A percentile compares a stretch with the other conserved stretches of the same genome.
Evolutionary conservation across 805 yeast genomes (phyloP).

Genomic region (Pichia insulana): DNA sequence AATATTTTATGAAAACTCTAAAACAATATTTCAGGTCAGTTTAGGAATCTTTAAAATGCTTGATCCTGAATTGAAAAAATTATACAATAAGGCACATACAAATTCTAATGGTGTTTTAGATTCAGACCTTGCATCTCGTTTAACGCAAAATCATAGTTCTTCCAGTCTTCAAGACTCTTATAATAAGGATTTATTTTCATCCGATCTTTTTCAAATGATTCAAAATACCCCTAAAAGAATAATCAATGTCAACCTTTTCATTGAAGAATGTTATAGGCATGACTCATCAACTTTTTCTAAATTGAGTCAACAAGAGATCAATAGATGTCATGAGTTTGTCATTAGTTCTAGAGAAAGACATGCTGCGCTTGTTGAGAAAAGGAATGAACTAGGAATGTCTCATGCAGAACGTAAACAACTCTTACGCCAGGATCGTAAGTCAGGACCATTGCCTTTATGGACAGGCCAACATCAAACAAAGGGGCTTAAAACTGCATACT

Average conservation of each 20-base stretch:
- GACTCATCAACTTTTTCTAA: conserved; percentile 33
- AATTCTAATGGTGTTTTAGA: conserved; percentile 4
- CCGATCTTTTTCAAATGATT: conserved; percentile 63
- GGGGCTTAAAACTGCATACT: conserved; percentile 26
- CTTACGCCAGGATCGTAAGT: conserved; percentile 9
- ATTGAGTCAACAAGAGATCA: conserved; percentile 74
- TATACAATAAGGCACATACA: conserved; percentile 10
- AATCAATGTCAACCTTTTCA: conserved; percentile 57
- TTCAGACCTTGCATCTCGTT: conserved; percentile 10
- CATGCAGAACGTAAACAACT: conserved; percentile 25
- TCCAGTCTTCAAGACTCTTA: conserved; percentile 10
- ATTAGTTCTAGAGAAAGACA: conserved; percentile 46
- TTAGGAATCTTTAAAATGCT: conserved; percentile 70
- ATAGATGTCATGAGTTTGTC: conserved; percentile 71
- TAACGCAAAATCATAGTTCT: conserved; percentile 1
- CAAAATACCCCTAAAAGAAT: conserved; percentile 73
- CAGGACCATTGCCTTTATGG: conserved; percentile 1
- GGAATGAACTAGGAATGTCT: conserved; percentile 24
- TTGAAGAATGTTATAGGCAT: conserved; percentile 63
- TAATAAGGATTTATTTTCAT: conserved; percentile 22
- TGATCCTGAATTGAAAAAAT: conserved; percentile 47
- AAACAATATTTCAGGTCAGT: conserved; percentile 74
- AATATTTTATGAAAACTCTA: conserved; percentile 84
- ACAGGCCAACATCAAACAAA: not conserved
- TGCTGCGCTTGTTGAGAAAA: conserved; percentile 23